A percentile compares a stretch with the other conserved stretches of the same genome.
phyloP scores from a whole-genome alignment of 495 filamentous ascomycete species.

The Penicillium turbatum region DNA sequence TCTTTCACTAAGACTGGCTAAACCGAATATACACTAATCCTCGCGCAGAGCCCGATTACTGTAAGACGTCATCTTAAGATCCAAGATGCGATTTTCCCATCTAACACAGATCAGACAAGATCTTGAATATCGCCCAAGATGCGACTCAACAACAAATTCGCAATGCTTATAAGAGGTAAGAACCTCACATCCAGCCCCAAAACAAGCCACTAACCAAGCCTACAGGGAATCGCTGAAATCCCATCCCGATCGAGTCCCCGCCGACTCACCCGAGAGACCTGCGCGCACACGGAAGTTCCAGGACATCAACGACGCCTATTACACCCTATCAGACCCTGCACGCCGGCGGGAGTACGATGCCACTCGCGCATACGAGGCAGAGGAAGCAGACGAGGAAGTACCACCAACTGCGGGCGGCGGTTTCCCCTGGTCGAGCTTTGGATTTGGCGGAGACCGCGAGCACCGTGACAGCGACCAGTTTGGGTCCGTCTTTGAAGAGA shows the following conservation, averaged over 20 bases:
- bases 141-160: constrained; percentile 83
- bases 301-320: constrained; percentile 96
- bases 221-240: constrained; percentile 83
- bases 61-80: constrained; percentile 10
- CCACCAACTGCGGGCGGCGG: constrained; percentile 44
- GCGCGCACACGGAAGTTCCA: constrained; percentile 87
- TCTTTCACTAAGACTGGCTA: background rate
- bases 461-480: constrained; percentile 72
- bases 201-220: constrained; percentile 4
- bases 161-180: constrained; percentile 86
- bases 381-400: constrained; percentile 57
- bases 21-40: constrained; percentile 1
- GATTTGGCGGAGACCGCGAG: constrained; percentile 49
- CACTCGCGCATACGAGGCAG: constrained; percentile 53
- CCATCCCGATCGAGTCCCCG: constrained; percentile 87
- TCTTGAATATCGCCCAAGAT: constrained; percentile 67
- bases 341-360: constrained; percentile 88
- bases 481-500: constrained; percentile 91
- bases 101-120: constrained; percentile 43
- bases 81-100: background rate
- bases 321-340: constrained; percentile 75
- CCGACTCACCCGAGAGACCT: constrained; percentile 78
- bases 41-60: constrained; percentile 21
- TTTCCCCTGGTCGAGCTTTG: constrained; percentile 62
- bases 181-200: background rate